Evolutionary conservation across 441 rosid genomes (phyloP).

Genomic region (Brassica hybrid): DNA sequence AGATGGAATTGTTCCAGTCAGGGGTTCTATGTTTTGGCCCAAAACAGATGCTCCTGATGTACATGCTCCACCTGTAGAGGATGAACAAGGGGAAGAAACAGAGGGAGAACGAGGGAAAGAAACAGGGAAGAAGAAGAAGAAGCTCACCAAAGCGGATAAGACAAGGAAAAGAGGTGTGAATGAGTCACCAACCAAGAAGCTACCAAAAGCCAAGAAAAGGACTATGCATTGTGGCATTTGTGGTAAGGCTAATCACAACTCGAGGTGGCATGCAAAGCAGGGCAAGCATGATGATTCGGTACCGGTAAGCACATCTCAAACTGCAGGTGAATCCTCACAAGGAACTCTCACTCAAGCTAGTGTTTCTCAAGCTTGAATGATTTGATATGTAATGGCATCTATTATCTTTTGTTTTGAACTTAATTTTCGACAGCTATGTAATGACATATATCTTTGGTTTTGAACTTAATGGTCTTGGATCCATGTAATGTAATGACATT

Average conservation of each 20-base stretch:
- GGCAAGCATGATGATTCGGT: background rate
- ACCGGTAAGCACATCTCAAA: background rate
- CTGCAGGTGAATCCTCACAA: background rate
- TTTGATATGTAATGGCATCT: background rate
- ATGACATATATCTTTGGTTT: background rate
- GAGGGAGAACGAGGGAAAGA: background rate
- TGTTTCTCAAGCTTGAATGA: background rate
- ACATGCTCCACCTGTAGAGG: background rate
- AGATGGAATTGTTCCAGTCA: background rate
- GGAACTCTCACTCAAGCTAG: background rate
- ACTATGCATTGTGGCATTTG: background rate
- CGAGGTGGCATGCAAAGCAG: background rate
- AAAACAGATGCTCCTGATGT: background rate
- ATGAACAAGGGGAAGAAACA: background rate
- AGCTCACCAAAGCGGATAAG: background rate
- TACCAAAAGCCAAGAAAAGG: background rate
- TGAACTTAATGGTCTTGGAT: background rate
- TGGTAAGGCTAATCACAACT: background rate
- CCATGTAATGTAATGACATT: background rate
- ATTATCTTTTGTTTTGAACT: background rate
- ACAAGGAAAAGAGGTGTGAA: background rate
- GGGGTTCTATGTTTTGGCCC: background rate
- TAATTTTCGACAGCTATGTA: background rate
- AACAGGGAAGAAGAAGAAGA: background rate
- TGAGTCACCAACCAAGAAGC: background rate